phyloP scores from a whole-genome alignment of 495 filamentous ascomycete genomes.

The Xylaria scruposa region DNA sequence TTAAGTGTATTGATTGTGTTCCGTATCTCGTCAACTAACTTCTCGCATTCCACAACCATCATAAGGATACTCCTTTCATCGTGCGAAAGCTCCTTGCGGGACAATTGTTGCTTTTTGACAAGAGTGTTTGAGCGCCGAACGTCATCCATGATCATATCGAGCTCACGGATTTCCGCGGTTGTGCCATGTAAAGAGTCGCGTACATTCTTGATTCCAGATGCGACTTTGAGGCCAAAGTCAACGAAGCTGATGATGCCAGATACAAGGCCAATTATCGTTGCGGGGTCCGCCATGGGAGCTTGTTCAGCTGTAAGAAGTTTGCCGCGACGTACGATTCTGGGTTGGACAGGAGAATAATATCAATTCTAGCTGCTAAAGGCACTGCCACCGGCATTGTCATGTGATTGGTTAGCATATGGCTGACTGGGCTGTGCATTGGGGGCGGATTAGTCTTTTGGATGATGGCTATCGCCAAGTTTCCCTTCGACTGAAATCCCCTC shows the following conservation, averaged over 20 bases:
- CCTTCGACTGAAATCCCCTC: not conserved
- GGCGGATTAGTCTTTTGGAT: not conserved
- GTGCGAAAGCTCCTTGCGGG: not conserved
- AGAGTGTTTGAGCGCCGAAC: not conserved
- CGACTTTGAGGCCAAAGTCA: slow-evolving; percentile 7
- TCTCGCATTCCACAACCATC: slow-evolving; percentile 9
- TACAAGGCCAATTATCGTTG: slow-evolving; percentile 16
- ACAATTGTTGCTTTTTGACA: not conserved
- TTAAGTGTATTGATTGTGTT: not conserved
- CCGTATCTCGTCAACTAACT: not conserved
- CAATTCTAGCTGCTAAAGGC: not conserved
- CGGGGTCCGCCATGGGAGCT: slow-evolving; percentile 1
- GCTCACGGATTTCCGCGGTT: not conserved
- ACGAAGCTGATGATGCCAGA: slow-evolving; percentile 13
- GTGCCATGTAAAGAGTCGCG: slow-evolving; percentile 8
- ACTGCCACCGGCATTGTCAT: not conserved
- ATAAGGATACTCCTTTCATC: not conserved
- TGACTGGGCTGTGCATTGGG: not conserved
- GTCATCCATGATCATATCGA: not conserved
- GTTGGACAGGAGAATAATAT: not conserved
- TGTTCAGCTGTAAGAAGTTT: not conserved
- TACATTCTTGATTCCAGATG: slow-evolving; percentile 2
- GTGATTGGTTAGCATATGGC: not conserved
- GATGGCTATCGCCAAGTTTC: not conserved
- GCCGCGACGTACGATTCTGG: not conserved